Base-by-base conservation (phyloP, 257 asterid species). In the Cruciata laevipes region DNA sequence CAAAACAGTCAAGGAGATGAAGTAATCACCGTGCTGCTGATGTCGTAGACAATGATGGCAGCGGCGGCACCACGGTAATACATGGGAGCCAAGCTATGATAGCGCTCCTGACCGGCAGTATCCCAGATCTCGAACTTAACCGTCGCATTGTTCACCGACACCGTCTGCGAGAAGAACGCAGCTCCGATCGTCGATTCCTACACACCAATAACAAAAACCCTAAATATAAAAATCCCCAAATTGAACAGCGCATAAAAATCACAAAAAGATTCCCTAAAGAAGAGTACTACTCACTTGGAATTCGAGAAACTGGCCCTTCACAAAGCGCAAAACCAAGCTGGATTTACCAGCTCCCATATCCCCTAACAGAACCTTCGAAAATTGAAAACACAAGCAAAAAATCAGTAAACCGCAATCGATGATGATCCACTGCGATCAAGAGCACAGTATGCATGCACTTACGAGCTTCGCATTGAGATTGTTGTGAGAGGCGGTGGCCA, bases 71-170 rank as follows among this genome's bases (percentile, higher is more conserved):
- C 99, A 74, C 99, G 81, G 74, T 93, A 90, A 58, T 93, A 93
- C 99, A 93, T 93, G 21, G 99, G 97, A 8, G 99, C 99, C 83
- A 93, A 85, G 83, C 97, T 93, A 68, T 93, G 99, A 76, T 90
- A 93, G 71, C 99, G 88, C 84, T 93, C 99, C 83, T 88, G 97
- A 4, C 97, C 99, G 27, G 97, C 99, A 40, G 99, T 93, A 69
- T 93, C 98, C 98, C 97, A 93, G 79, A 93, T 93, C 91, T 90
- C 98, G 69, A 93, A 93, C 76, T 93, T 93, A 71, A 93, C 96
- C 27, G 96, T 88, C 30, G 86, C 81, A 78, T 85, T 85, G 72
- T 90, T 83, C 64, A 81, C 96, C n/a, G 96, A 79, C 67, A 90
- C 82, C 16, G 96, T 78, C 68, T 91, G 96, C 27, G 97, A 89